Base-by-base conservation (phyloP, 306 rosid genomes). In the Rosa multiflora region DNA sequence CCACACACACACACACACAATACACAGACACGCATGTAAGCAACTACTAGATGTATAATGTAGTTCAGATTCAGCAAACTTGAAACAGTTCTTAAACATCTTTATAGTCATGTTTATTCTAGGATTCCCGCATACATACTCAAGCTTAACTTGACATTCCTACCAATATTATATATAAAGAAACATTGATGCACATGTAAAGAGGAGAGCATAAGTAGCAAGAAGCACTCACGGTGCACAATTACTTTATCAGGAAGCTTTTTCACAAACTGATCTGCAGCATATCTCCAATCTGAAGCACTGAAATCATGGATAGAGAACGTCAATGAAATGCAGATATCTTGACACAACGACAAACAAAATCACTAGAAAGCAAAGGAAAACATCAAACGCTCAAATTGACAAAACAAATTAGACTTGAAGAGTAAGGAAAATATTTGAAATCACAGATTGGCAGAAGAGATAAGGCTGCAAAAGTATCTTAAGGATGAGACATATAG, bases 251-350 rank as follows among this genome's bases (percentile, higher is more conserved):
- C 93, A 39, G 92, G 96, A 79, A 88, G 94, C 87, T 70, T 89
- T 85, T 78, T 84, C 70, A 86, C 94, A 83, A 93, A 93, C 87
- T 93, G 91, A 66, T 81, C 90, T 4, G 91, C 94, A 1, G 90
- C 97, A 82, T 89, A 93, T 85, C 90, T 85, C 98, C 98, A 93
- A 88, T 93, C 98, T 73, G 92, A 86, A 53, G 96, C 85, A 84
- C 98, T 93, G 91, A 79, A 82, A 81, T 78, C 68, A 75, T 9
- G 26, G 82, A 80, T 26, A 72, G 76, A 61, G 26, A 69, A 62
- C 63, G 35, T 68, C 70, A 44, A 82, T 35, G 37, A 53, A 32
- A 53, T 32, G 63, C 58, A 76, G 35, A 62, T 21, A 56, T 4
- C 66, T 67, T 23, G 59, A 59, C 40, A 59, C 44, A 21, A 32